Conservation (phyloP, 148 eudicot genomes). For the Silene latifolia region DNA sequence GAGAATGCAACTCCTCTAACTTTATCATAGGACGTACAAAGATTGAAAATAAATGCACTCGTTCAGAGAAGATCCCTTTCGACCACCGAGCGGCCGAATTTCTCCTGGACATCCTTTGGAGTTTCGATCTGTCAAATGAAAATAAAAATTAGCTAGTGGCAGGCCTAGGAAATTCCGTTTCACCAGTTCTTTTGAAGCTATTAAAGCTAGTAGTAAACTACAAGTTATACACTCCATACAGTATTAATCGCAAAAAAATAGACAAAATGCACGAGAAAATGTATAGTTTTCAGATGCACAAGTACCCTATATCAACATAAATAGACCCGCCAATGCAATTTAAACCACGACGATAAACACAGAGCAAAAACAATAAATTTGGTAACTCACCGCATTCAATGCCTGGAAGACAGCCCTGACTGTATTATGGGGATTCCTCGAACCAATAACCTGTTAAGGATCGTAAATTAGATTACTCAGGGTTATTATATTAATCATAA, state of each 20-base stretch:
- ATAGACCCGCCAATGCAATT: not conserved
- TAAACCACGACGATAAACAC: not conserved
- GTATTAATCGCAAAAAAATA: too few relatives aligned
- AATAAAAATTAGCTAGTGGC: not conserved
- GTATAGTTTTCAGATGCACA: too few relatives aligned
- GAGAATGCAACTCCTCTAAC: not conserved
- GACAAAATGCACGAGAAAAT: too few relatives aligned
- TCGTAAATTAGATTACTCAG: not conserved
- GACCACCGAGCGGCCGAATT: slow-evolving; percentile 91
- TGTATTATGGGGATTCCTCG: slow-evolving; percentile 83
- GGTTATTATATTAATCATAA: not conserved
- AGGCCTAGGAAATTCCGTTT: not conserved
- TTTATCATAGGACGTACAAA: not conserved
- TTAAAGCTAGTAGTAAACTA: not conserved
- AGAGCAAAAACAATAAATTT: not conserved
- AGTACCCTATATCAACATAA: not conserved
- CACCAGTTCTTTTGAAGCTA: not conserved
- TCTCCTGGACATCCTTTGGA: slow-evolving; percentile 91
- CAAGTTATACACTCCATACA: too few relatives aligned
- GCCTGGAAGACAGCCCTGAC: slow-evolving; percentile 88
- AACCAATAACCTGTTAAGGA: slow-evolving; percentile 70
- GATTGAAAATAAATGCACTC: not conserved
- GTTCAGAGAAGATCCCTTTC: slow-evolving; percentile 71
- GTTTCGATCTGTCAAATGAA: slow-evolving; percentile 60
- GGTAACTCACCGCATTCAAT: slow-evolving; percentile 67